Evolutionary conservation across 139 green algal genomes (phyloP), one percentile per base, ranked within the genome.

Genomic region (Chlorella sorokiniana): DNA sequence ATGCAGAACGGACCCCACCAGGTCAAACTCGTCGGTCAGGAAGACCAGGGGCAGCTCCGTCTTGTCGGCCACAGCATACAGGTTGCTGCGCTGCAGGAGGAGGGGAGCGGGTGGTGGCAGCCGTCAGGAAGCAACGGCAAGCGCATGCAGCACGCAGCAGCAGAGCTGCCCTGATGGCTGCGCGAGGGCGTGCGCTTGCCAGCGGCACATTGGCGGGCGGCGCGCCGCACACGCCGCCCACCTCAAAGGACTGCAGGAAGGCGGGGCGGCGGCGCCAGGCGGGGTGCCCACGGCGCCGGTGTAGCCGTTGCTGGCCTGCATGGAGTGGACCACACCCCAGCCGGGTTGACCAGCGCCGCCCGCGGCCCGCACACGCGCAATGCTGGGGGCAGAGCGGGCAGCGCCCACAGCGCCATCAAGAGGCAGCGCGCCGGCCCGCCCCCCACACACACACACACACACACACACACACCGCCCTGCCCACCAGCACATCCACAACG

Each of bases 231-330:
- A 61, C 29, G 40, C 61, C 61, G 52, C 61, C 76, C 41, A 31
- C 40, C 78, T 84, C 79, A 38, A 84, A 84, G 35, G 54, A 80
- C 76, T 86, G 82, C 38, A 86, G 76, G 54, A 79, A 83, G 25
- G 48, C 67, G 5, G 75, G 75, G 51, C 71, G 61, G 10, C 41
- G 16, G 29, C 44, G 23, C 82, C 82, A 86, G 14, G 29, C 8
- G 31, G 4, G 37, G 20, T 81, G 69, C 68, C 54, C 63, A 83
- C 11, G 31, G 67, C 48, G 59, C 79, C 79, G 38, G 38, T 48
- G 70, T 89, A 89, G 27, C 85, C 85, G 0, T 56, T 33, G 18
- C 45, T 16, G 67, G 63, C 37, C 37, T 87, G 71, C 1, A 22
- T 4, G 70, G 20, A 31, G 6, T 41, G 71, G 25, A 31, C 18